Percentiles rank a stretch among this genome's conserved stretches.
phyloP scores from a whole-genome alignment of 192 early-diverging fungal species.

The Entrophospora sp. region DNA sequence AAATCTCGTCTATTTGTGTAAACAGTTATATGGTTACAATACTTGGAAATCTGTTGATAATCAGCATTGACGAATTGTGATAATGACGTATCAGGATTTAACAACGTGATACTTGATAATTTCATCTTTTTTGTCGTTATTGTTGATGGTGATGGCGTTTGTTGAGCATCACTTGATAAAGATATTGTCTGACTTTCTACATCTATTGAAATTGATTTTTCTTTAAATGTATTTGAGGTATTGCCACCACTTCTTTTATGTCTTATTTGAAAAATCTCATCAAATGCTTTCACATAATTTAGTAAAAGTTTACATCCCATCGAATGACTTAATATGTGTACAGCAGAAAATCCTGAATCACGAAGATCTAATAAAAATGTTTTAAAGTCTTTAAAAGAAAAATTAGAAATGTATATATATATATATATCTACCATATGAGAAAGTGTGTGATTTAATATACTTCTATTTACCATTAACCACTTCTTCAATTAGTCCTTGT shows the following conservation, averaged over 20 bases:
- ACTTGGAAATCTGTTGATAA: slow-evolving; percentile 26
- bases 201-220: neutral
- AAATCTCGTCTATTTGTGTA: slow-evolving; percentile 32
- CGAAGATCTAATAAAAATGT: slow-evolving; percentile 28
- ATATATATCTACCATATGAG: too few relatives aligned
- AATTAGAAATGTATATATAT: neutral
- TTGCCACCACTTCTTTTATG: too few relatives aligned
- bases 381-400: slow-evolving; percentile 18
- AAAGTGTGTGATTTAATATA: too few relatives aligned
- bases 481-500: slow-evolving; percentile 23
- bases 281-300: neutral
- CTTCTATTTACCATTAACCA: slow-evolving; percentile 15
- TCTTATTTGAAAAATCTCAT: neutral
- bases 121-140: slow-evolving; percentile 11
- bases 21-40: slow-evolving; percentile 29
- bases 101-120: slow-evolving; percentile 25
- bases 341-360: slow-evolving; percentile 25
- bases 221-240: too few relatives aligned
- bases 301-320: slow-evolving; percentile 22
- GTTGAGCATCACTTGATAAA: neutral
- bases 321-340: slow-evolving; percentile 31
- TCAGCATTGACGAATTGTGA: slow-evolving; percentile 25
- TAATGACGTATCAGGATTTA: slow-evolving; percentile 30
- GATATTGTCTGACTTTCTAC: neutral
- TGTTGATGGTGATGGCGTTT: neutral